Percentiles rank a stretch among this genome's conserved stretches.
These are phyloP conservation scores for Colletotrichum costaricense DNA, from an alignment of 2,329 filamentous ascomycete species.

Conservation along the genomic window DNA sequence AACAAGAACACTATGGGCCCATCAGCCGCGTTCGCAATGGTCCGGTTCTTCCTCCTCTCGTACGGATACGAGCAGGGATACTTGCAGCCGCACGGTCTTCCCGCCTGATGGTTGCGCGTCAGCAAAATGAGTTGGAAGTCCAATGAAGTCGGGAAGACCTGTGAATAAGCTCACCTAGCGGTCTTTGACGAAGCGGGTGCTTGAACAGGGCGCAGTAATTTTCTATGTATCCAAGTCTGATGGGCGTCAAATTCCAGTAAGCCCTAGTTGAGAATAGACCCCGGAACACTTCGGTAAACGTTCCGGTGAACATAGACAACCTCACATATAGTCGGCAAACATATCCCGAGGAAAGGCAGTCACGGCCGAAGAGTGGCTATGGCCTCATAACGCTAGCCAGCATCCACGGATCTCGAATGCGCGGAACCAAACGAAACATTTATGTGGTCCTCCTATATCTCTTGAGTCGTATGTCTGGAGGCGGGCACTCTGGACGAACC, in stretches of 20 bases:
- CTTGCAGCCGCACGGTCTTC: slow-evolving; percentile 13
- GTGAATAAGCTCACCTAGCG: too few species aligned
- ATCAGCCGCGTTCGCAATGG: background rate
- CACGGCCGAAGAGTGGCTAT: background rate
- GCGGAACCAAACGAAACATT: background rate
- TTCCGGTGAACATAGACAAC: background rate
- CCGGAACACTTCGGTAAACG: background rate
- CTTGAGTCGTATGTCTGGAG: background rate
- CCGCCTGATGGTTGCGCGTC: slow-evolving; percentile 2
- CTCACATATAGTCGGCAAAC: background rate
- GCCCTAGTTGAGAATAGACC: background rate
- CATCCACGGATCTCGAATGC: background rate
- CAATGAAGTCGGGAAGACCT: too few species aligned
- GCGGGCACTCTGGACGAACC: background rate
- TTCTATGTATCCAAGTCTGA: background rate
- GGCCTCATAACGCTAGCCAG: background rate
- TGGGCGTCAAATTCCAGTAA: background rate
- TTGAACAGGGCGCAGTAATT: background rate
- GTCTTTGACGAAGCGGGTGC: background rate
- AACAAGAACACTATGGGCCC: background rate
- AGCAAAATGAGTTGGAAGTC: background rate
- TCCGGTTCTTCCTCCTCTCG: background rate
- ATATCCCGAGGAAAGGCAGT: background rate
- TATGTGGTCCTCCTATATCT: background rate
- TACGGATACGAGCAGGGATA: slow-evolving; percentile 1